Percentiles rank a stretch among this genome's conserved stretches.
phyloP scores from a whole-genome alignment of 176 grass and related monocot species.

The Pharus latifolius region DNA sequence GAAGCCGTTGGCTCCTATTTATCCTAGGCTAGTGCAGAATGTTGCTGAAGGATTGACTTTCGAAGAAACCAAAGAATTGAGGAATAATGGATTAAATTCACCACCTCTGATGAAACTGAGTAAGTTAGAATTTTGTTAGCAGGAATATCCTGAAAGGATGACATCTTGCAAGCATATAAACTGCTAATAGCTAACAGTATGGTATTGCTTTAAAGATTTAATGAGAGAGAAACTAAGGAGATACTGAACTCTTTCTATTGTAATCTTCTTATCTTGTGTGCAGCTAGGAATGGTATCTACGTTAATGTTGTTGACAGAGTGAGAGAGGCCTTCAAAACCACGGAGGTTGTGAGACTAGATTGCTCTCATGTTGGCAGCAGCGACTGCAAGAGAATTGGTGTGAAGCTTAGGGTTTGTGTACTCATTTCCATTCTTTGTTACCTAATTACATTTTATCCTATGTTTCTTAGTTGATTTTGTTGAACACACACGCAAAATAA shows the following conservation, averaged over 20 bases:
- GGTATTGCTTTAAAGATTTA: no score
- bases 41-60: slow-evolving; percentile 43
- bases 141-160: not conserved
- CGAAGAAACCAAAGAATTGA: slow-evolving; percentile 62
- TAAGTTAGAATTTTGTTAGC: slow-evolving; percentile 19
- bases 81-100: slow-evolving; percentile 46
- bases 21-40: slow-evolving; percentile 53
- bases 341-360: slow-evolving; percentile 52
- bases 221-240: no score
- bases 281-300: slow-evolving; percentile 78
- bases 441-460: not conserved
- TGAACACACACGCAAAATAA: not conserved
- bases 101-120: slow-evolving; percentile 46
- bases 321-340: slow-evolving; percentile 49
- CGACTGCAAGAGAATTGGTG: slow-evolving; percentile 81
- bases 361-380: slow-evolving; percentile 40
- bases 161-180: no score
- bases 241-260: no score
- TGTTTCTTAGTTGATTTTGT: not conserved
- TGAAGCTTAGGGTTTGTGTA: slow-evolving; percentile 54
- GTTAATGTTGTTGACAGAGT: slow-evolving; percentile 68
- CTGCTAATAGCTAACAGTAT: no score
- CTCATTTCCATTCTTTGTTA: not conserved
- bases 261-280: not conserved
- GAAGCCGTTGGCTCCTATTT: slow-evolving; percentile 70